Evolutionary conservation across 2,329 filamentous ascomycete species (phyloP).

Genomic region (Bipolaris victoriae): DNA sequence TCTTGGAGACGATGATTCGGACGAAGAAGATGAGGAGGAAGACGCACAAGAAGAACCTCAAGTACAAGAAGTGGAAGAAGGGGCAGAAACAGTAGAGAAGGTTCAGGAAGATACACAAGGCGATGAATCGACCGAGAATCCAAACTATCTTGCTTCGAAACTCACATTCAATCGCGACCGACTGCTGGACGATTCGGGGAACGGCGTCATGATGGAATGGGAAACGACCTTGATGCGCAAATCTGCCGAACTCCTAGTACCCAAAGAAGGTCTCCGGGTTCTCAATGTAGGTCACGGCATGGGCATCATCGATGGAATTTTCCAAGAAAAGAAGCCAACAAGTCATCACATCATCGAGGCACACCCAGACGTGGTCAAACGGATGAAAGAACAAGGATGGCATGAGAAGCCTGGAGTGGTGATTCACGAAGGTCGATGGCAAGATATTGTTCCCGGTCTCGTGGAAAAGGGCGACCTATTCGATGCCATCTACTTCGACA

Average conservation of each 20-base stretch:
- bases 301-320: constrained; percentile 58
- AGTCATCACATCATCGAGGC: constrained; percentile 60
- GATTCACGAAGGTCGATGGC: constrained; percentile 58
- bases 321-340: constrained; percentile 53
- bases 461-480: constrained; percentile 52
- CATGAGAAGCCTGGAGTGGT: constrained; percentile 56
- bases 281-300: constrained; percentile 60
- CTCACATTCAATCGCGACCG: constrained; percentile 57
- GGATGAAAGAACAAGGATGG: constrained; percentile 56
- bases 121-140: constrained; percentile 51
- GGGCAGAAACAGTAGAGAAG: constrained; percentile 36
- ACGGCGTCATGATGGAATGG: constrained; percentile 63
- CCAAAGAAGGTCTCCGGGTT: constrained; percentile 50
- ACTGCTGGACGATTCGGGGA: constrained; percentile 56
- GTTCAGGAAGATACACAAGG: constrained; percentile 29
- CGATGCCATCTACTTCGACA: constrained; percentile 86
- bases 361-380: constrained; percentile 56
- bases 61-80: constrained; percentile 35
- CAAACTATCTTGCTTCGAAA: constrained; percentile 56
- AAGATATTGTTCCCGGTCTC: constrained; percentile 55
- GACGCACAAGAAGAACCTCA: constrained; percentile 46
- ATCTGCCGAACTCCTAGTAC: constrained; percentile 53
- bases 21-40: constrained; percentile 52
- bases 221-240: constrained; percentile 57
- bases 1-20: constrained; percentile 64